Base-by-base conservation (phyloP, 2,329 filamentous ascomycete species). In the Aspergillus sp. region DNA sequence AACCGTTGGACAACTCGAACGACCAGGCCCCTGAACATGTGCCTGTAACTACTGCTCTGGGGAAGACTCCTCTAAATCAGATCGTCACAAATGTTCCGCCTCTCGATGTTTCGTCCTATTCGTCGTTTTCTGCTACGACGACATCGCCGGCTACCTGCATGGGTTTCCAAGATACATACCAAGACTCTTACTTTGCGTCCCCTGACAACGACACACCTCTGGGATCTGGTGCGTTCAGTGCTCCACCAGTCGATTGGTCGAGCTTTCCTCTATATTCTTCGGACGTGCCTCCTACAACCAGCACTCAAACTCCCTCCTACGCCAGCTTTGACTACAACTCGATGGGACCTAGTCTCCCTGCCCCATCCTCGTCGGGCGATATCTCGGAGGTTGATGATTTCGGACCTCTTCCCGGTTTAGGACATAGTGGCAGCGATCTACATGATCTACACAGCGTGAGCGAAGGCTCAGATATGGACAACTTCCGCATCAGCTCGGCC, bases 361-460 rank as follows among this genome's bases (percentile, higher is more conserved):
- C 69, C 2, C 69, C 65, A 8, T 73, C 71, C 7, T 74, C 73
- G 3, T 74, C 72, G 5, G 72, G 70, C n/a, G 72, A 74, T 37
- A 60, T 69, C 13, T 75, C 73, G 4, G 73, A 75, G 49, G 62
- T 67, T 9, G 72, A 73, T 28, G 73, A 75, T 36, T 70, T 65
- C 40, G 59, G 60, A 11, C 57, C 62, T 6, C 57, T 65, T 39
- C 61, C 60, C 11, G 60, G 54, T 19, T 45, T 65, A 28, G 59
- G 54, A 19, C 49, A 53, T 31, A 44, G 55, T 36, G 52, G 52
- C 36, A 54, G 56, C 50, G 60, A 68, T 47, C 51, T 65, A 41
- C 62, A 65, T 39, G 65, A 71, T 39, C 52, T 65, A 29, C 64
- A 62, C 56, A 71, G 67, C 45, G 57, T 63, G 34, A 71, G 68